These are phyloP conservation scores for Aspergillus aculeatus DNA, from an alignment of 2,329 filamentous ascomycete species.

Conservation along the genomic window DNA sequence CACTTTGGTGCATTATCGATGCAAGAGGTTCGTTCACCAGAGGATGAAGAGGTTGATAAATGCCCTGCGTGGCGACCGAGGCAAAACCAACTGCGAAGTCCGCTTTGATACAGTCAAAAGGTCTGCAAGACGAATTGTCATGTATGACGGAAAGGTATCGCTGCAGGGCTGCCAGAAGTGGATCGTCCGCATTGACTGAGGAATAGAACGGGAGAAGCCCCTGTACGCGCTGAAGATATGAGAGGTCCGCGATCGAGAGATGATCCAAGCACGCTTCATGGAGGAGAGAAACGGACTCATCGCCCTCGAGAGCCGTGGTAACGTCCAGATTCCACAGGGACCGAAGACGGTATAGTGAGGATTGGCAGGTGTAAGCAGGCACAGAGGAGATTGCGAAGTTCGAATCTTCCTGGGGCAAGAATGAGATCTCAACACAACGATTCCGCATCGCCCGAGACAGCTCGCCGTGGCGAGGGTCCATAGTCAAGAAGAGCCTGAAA, in stretches of 20 bases:
- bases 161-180: conserved; percentile 24
- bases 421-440: conserved; percentile 83
- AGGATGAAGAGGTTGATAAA: conserved; percentile 38
- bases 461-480: conserved; percentile 89
- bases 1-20: conserved; percentile 24
- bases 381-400: conserved; percentile 16
- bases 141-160: conserved; percentile 34
- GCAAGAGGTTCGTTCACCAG: conserved; percentile 42
- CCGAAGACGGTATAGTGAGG: conserved; percentile 41
- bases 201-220: conserved; percentile 21
- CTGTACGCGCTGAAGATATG: conserved; percentile 32
- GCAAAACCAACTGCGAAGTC: conserved; percentile 26
- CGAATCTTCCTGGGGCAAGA: conserved; percentile 51
- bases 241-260: conserved; percentile 35
- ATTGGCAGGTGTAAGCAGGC: conserved; percentile 41
- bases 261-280: conserved; percentile 40
- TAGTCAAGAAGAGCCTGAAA: conserved; percentile 90
- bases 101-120: conserved; percentile 22
- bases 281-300: conserved; percentile 15
- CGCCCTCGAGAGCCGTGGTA: conserved; percentile 1
- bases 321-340: conserved; percentile 30
- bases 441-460: conserved; percentile 96
- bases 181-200: conserved; percentile 9
- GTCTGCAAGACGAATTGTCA: conserved; percentile 31
- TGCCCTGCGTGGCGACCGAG: conserved; percentile 26